Conservation (phyloP, 2,329 filamentous ascomycete species). For the Akanthomyces uredinophilus region DNA sequence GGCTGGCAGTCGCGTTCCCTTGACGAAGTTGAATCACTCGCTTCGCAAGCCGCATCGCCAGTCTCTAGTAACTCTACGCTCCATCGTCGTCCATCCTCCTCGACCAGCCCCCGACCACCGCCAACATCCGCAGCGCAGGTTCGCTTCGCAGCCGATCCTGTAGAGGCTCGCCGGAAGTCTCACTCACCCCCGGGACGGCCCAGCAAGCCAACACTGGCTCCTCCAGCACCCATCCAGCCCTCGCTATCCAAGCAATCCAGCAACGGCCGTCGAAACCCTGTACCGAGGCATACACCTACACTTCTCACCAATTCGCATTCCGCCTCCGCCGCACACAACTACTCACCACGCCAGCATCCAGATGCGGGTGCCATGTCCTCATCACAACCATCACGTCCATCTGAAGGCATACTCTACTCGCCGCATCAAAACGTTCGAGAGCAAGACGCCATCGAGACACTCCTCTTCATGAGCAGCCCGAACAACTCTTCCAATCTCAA, state of each 20-base stretch:
- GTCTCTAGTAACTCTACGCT: conserved; percentile 53
- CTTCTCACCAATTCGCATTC: conserved; percentile 46
- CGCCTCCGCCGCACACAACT: conserved; percentile 36
- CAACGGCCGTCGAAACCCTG: conserved; percentile 47
- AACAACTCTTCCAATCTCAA: conserved; percentile 63
- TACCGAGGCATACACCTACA: conserved; percentile 43
- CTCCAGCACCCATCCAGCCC: conserved; percentile 51
- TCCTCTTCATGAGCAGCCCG: conserved; percentile 77
- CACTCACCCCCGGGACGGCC: conserved; percentile 34
- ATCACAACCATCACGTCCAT: conserved; percentile 31
- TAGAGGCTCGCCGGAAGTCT: conserved; percentile 24
- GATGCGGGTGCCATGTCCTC: conserved; percentile 32
- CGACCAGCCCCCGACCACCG: conserved; percentile 46
- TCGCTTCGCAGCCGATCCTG: conserved; percentile 18
- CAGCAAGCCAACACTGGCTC: conserved; percentile 40
- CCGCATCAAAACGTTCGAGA: conserved; percentile 63
- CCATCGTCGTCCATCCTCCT: conserved; percentile 46
- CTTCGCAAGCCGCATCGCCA: conserved; percentile 63
- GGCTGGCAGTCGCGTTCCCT: conserved; percentile 78
- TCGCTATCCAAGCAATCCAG: conserved; percentile 37
- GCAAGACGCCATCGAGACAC: conserved; percentile 74
- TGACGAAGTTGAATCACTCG: conserved; percentile 69
- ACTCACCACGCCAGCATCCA: conserved; percentile 34
- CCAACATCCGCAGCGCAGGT: conserved; percentile 30
- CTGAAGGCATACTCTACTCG: conserved; percentile 57